Evolutionary conservation across 1,284 basidiomycete genomes (phyloP).

Genomic region (Cryptococcus depauperatus): DNA sequence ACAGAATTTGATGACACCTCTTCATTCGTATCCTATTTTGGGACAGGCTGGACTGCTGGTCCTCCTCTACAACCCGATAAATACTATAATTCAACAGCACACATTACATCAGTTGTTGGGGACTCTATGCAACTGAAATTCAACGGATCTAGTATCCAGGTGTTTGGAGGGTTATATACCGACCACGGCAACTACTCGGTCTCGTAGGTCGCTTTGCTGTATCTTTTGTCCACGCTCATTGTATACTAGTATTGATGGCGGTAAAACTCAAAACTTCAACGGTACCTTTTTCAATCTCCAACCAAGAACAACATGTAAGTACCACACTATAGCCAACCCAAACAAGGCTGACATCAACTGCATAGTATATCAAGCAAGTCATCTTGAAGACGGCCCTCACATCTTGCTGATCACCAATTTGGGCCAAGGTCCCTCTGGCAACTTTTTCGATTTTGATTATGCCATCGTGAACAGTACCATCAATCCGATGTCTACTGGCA

Average conservation of each 20-base stretch:
- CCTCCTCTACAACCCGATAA: not conserved
- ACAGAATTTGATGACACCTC: slow-evolving; percentile 12
- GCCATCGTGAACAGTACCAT: slow-evolving; percentile 14
- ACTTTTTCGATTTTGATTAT: slow-evolving; percentile 14
- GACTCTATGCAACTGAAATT: slow-evolving; percentile 10
- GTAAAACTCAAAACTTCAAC: slow-evolving; percentile 6
- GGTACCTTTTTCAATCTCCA: slow-evolving; percentile 6
- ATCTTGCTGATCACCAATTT: slow-evolving; percentile 13
- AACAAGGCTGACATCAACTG: no score
- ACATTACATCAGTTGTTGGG: slow-evolving; percentile 2
- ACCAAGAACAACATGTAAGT: slow-evolving; percentile 12
- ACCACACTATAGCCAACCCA: no score
- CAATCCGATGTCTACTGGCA: not conserved
- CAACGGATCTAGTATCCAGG: slow-evolving; percentile 15
- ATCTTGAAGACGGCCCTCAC: slow-evolving; percentile 14
- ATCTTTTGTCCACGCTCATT: not conserved
- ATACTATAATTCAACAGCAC: slow-evolving; percentile 7
- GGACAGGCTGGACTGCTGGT: slow-evolving; percentile 1
- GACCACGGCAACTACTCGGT: slow-evolving; percentile 20
- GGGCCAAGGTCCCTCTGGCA: slow-evolving; percentile 7
- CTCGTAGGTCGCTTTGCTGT: not conserved
- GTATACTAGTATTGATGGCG: slow-evolving; percentile 14
- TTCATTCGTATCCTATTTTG: slow-evolving; percentile 5
- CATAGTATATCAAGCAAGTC: slow-evolving; percentile 13
- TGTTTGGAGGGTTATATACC: slow-evolving; percentile 9